phyloP scores from a whole-genome alignment of 2,329 filamentous ascomycete genomes.

The Karstenula rhodostoma region DNA sequence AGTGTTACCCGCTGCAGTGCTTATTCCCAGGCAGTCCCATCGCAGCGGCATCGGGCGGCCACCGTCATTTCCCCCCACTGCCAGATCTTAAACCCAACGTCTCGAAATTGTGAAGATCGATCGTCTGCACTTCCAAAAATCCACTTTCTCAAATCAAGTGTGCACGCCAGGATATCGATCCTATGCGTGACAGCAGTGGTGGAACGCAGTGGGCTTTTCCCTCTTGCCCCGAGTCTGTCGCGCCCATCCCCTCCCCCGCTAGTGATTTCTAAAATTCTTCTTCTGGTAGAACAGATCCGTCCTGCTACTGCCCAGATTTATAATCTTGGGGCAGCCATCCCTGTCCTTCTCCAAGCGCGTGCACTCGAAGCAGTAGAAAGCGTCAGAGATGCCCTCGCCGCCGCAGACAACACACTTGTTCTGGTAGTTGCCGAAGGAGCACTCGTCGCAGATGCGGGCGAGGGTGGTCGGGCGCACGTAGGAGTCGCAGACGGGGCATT shows the following conservation, averaged over 20 bases:
- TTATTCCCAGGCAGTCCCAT: neutral
- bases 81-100: neutral
- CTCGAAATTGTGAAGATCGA: neutral
- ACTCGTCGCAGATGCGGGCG: conserved; percentile 98
- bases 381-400: conserved; percentile 96
- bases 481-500: conserved; percentile 98
- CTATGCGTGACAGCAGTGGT: too few species aligned
- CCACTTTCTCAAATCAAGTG: too few species aligned
- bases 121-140: neutral
- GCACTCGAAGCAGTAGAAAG: conserved; percentile 99
- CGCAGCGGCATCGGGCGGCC: neutral
- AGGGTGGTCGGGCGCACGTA: conserved; percentile 98
- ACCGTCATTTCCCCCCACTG: neutral
- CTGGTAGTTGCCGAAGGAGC: conserved; percentile 99
- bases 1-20: neutral
- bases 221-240: too few species aligned
- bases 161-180: too few species aligned
- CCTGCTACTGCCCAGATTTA: conserved; percentile 93
- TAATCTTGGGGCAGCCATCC: conserved; percentile 98
- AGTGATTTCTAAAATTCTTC: conserved; percentile 72
- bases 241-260: neutral
- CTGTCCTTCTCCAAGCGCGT: conserved; percentile 95
- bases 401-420: conserved; percentile 99
- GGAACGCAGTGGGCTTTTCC: too few species aligned
- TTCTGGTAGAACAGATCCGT: conserved; percentile 88